Conservation (phyloP, 495 filamentous ascomycete genomes). For the Pyrenopolyporus hunteri region DNA sequence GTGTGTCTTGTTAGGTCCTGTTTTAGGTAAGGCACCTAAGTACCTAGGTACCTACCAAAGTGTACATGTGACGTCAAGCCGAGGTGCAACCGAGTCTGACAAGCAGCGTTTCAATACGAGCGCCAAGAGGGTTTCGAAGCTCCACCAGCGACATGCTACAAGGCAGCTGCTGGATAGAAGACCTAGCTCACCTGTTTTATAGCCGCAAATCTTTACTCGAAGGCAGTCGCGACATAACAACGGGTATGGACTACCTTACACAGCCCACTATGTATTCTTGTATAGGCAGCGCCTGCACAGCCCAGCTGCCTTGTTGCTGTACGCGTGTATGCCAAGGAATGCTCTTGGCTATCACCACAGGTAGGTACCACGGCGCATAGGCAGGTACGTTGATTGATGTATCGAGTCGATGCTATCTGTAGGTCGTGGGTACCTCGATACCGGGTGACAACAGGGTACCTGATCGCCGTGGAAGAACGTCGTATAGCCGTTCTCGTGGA, state of each 20-base stretch:
- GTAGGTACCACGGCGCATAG: no score
- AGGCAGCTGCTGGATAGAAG: no score
- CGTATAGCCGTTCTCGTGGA: neutral
- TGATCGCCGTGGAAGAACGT: no score
- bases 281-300: slow-evolving; percentile 12
- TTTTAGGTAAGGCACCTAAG: neutral
- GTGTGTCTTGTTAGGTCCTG: no score
- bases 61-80: slow-evolving; percentile 26
- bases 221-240: neutral
- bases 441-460: no score
- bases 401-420: no score
- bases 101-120: slow-evolving; percentile 38
- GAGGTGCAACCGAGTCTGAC: slow-evolving; percentile 13
- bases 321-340: no score
- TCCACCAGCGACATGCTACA: neutral
- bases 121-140: slow-evolving; percentile 26
- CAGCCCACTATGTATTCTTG: slow-evolving; percentile 21
- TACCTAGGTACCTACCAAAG: neutral
- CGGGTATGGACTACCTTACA: slow-evolving; percentile 19
- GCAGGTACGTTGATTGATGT: no score
- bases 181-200: slow-evolving; percentile 23
- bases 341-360: no score
- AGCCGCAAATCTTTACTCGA: slow-evolving; percentile 26
- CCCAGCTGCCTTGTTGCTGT: neutral
- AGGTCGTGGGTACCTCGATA: no score